Base-by-base conservation (phyloP, 257 asterid genomes). In the Mentha longifolia region DNA sequence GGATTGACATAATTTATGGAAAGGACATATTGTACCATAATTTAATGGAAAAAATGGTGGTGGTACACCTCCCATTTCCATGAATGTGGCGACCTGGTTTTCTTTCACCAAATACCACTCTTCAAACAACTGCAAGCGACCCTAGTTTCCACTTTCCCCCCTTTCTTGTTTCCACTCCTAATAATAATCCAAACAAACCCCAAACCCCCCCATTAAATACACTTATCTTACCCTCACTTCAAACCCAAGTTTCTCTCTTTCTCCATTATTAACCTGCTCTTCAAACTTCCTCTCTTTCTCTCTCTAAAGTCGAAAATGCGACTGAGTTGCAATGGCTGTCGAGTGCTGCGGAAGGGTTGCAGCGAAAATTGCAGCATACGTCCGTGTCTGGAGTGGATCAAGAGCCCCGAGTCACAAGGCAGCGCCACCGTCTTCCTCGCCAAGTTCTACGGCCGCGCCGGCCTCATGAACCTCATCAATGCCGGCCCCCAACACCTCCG, bases 391-490 rank as follows among this genome's bases (percentile, higher is more conserved):
- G 92, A 88, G 7, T 91, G 97, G 97, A 87, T 91, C 68, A 87
- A 83, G 58, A 78, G 17, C 73, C 81, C 97, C 2, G 94, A 89
- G 0, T 85, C 97, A 3, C 97, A 91, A 61, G 91, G 96, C 54
- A 79, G 83, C 77, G 97, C 97, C 72, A 91, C 97, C 55, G 95
- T 91, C 70, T 91, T 88, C 82, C 84, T 91, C 5, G 96, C 96
- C 47, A 91, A 91, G 76, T 91, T 91, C 63, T 91, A 91, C 79
- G 97, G 97, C 79, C 96, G 97, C 51, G 97, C 97, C 45, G 97
- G 97, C 20, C 92, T 91, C 35, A 77, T 91, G 86, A 91, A 91
- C 84, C 96, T 92, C 67, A 84, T 92, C 59, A 90, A 92, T 82
- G 97, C 97, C 68, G 97, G 91, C 45, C 95, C 98, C 9, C 68